Percentiles rank a stretch among this genome's conserved stretches.
Evolutionary conservation across 805 yeast genomes (phyloP).

Genomic region (Cyberlindnera samutprakarnensis): DNA sequence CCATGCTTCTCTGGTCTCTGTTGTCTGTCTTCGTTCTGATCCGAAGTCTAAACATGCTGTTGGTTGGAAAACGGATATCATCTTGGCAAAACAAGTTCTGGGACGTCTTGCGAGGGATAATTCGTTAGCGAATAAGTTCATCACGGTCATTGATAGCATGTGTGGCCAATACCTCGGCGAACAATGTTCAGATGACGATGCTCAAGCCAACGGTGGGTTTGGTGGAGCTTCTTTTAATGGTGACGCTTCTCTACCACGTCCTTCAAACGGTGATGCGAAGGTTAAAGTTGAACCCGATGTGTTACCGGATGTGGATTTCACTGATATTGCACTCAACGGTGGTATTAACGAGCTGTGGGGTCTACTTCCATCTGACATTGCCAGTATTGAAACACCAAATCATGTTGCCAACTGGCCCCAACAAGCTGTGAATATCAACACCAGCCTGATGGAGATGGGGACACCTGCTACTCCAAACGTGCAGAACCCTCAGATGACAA

Average conservation of each 20-base stretch:
- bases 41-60: slow-evolving; percentile 36
- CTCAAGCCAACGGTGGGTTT: not conserved
- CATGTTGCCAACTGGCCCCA: not conserved
- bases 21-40: slow-evolving; percentile 46
- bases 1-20: slow-evolving; percentile 55
- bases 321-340: slow-evolving; percentile 15
- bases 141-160: slow-evolving; percentile 37
- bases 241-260: too few species aligned
- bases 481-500: not conserved
- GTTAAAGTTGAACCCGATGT: slow-evolving; percentile 7
- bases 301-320: slow-evolving; percentile 21
- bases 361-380: slow-evolving; percentile 20
- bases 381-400: slow-evolving; percentile 10
- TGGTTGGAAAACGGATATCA: slow-evolving; percentile 38
- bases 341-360: slow-evolving; percentile 17
- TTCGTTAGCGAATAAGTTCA: slow-evolving; percentile 37
- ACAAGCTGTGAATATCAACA: not conserved
- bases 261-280: too few species aligned
- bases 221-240: not conserved
- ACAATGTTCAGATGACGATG: slow-evolving; percentile 3
- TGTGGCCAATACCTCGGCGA: slow-evolving; percentile 24
- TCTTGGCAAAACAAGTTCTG: slow-evolving; percentile 33
- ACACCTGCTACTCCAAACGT: not conserved
- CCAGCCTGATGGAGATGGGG: not conserved
- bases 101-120: slow-evolving; percentile 32